Evolutionary conservation across 176 grass and related monocot species (phyloP).

Genomic region (Oryza australiensis): DNA sequence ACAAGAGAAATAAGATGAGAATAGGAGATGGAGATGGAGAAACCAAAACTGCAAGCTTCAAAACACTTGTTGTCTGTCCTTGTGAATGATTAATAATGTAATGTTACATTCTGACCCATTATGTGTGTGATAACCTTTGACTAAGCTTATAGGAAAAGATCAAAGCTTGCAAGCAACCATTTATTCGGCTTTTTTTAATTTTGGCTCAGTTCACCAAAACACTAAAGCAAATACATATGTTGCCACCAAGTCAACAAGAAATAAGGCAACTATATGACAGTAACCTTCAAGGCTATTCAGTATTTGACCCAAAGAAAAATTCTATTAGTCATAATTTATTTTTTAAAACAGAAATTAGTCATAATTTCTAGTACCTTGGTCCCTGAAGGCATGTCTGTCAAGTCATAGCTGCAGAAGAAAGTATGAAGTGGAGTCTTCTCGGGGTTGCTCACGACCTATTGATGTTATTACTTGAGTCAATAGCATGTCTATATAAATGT

Average conservation of each 20-base stretch:
- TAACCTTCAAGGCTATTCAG: slow-evolving; percentile 13
- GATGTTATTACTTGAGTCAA: slow-evolving; percentile 21
- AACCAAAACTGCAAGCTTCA: not conserved
- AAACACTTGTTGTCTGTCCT: not conserved
- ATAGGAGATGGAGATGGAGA: not conserved
- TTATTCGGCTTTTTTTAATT: not conserved
- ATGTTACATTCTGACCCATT: not conserved
- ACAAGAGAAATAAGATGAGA: slow-evolving; percentile 50
- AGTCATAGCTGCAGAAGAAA: slow-evolving; percentile 97
- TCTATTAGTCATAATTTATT: not conserved
- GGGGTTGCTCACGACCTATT: slow-evolving; percentile 91
- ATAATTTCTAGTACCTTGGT: slow-evolving; percentile 69
- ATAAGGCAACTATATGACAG: not conserved
- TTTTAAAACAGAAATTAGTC: not conserved
- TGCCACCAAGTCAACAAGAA: not conserved
- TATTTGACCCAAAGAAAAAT: not conserved
- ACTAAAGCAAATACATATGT: not conserved
- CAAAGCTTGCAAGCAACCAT: not conserved
- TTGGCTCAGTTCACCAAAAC: not conserved
- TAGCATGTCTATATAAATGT: not conserved
- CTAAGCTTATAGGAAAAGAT: not conserved
- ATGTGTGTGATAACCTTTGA: slow-evolving; percentile 10
- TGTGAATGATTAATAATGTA: not conserved
- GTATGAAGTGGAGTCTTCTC: slow-evolving; percentile 97
- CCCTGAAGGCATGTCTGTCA: slow-evolving; percentile 94